A percentile compares a stretch with the other conserved stretches of the same genome.
These are phyloP conservation scores for Puccinia coronata DNA, from an alignment of 1,284 basidiomycete species.

Conservation along the genomic window DNA sequence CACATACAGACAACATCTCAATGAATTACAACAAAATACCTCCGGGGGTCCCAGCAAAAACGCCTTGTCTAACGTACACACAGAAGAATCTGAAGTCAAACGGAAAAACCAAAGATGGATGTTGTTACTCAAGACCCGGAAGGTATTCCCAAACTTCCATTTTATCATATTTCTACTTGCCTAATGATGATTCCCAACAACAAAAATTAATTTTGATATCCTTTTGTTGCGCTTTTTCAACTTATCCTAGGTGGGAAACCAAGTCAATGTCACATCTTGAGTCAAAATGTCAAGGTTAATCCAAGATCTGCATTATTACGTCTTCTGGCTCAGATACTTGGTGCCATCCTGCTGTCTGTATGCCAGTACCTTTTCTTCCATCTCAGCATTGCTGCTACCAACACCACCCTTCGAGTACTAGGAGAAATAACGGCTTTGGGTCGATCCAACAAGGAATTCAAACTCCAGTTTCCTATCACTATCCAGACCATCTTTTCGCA, in stretches of 20 bases:
- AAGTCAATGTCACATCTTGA: too few relatives aligned
- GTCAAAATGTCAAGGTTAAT: too few relatives aligned
- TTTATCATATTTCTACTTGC: too few relatives aligned
- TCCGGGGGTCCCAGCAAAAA: not conserved
- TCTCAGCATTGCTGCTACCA: not conserved
- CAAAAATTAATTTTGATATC: too few relatives aligned
- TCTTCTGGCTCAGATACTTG: not conserved
- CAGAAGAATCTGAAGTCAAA: not conserved
- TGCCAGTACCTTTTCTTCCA: constrained; percentile 10
- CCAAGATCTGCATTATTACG: not conserved
- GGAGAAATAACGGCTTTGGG: not conserved
- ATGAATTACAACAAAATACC: not conserved
- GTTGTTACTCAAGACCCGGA: too few relatives aligned
- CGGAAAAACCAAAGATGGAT: too few relatives aligned
- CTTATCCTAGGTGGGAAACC: too few relatives aligned
- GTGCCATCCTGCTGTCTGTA: not conserved
- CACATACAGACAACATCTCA: constrained; percentile 7
- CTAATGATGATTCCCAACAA: too few relatives aligned
- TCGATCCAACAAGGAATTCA: not conserved
- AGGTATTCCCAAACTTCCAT: too few relatives aligned
- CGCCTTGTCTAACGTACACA: not conserved
- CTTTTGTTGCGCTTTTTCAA: too few relatives aligned
- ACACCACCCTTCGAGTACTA: not conserved
- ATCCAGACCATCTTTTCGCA: not conserved
- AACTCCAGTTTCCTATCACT: not conserved